Percentiles rank a stretch among this genome's conserved stretches.
Evolutionary conservation across 164 flowering plant species (phyloP).

Genomic region (Annona cherimola): DNA sequence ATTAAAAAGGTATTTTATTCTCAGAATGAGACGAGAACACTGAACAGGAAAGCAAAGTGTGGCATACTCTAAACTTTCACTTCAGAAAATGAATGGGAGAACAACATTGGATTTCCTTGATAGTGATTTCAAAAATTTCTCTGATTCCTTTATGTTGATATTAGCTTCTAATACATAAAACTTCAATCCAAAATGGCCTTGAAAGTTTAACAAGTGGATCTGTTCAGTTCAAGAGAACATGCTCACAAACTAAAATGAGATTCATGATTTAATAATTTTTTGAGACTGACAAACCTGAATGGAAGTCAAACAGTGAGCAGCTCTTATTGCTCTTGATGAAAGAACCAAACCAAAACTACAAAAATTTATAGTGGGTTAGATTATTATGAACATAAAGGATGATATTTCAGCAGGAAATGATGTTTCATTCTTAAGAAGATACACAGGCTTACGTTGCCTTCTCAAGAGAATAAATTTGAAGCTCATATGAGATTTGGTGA

Average conservation of each 20-base stretch:
- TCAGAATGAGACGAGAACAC: too few relatives aligned
- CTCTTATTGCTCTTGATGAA: constrained; percentile 91
- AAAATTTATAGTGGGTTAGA: constrained; percentile 5
- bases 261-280: neutral
- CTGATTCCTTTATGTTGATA: too few relatives aligned
- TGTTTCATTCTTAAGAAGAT: neutral
- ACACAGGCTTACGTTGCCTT: constrained; percentile 69
- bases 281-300: constrained; percentile 72
- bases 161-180: too few relatives aligned
- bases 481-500: constrained; percentile 88
- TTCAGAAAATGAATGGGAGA: too few relatives aligned
- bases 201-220: neutral
- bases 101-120: neutral
- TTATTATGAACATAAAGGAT: neutral
- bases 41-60: too few relatives aligned
- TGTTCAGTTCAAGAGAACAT: neutral
- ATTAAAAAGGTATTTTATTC: too few relatives aligned
- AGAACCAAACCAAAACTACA: constrained; percentile 84
- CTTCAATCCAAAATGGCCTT: too few relatives aligned
- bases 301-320: constrained; percentile 98
- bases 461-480: constrained; percentile 93
- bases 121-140: neutral
- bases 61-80: too few relatives aligned
- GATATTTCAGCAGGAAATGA: neutral
- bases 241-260: neutral